A percentile compares a stretch with the other conserved stretches of the same genome.
Conservation (phyloP, 768 basidiomycete genomes). For the Baorangia bicolor region DNA sequence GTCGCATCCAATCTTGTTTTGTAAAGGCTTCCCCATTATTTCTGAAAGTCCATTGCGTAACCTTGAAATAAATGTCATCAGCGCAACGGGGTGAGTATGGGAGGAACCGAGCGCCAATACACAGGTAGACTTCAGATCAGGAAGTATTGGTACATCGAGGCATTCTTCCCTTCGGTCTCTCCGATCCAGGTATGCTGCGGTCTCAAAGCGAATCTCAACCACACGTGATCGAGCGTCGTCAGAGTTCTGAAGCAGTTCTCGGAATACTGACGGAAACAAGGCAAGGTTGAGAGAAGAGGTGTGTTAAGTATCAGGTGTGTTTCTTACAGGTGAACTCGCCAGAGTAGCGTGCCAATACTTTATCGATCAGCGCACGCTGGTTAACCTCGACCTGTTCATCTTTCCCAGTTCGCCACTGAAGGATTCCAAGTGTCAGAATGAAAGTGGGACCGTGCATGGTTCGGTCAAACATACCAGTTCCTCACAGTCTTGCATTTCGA, state of each 20-base stretch:
- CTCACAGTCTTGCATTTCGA: not conserved
- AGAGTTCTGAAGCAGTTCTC: slow-evolving; percentile 95
- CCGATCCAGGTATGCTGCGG: slow-evolving; percentile 42
- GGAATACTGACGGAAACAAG: slow-evolving; percentile 55
- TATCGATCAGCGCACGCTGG: too few relatives aligned
- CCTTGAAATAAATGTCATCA: slow-evolving; percentile 38
- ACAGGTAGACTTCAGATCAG: slow-evolving; percentile 60
- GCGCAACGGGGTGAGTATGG: not conserved
- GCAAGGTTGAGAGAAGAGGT: too few relatives aligned
- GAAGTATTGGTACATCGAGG: slow-evolving; percentile 32
- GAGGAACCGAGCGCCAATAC: slow-evolving; percentile 33
- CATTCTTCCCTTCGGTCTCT: not conserved
- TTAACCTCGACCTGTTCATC: too few relatives aligned
- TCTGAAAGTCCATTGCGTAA: slow-evolving; percentile 77
- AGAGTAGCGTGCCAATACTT: too few relatives aligned
- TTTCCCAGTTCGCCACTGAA: too few relatives aligned
- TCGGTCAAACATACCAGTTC: not conserved
- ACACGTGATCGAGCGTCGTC: slow-evolving; percentile 82
- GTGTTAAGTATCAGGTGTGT: too few relatives aligned
- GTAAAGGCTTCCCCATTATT: slow-evolving; percentile 85
- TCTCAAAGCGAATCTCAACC: slow-evolving; percentile 82
- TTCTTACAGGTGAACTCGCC: too few relatives aligned
- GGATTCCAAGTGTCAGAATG: too few relatives aligned
- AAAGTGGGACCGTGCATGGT: not conserved
- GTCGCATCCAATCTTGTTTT: slow-evolving; percentile 82